Conservation (phyloP, 1,284 basidiomycete genomes). For the Leccinum laetum region DNA sequence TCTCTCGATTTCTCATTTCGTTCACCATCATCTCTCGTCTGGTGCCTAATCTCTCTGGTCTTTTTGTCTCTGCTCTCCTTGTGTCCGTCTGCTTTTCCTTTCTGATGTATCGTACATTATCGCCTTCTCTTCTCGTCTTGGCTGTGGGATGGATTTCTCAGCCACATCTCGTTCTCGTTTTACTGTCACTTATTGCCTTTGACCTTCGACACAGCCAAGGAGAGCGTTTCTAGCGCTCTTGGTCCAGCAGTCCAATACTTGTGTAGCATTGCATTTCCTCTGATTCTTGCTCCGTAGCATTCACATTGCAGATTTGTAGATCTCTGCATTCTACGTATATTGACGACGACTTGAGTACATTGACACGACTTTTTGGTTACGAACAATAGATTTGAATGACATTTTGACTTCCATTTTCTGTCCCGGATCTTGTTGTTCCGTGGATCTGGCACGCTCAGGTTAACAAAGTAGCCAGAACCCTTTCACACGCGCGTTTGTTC, state of each 20-base stretch:
- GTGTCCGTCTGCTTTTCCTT: slow-evolving; percentile 19
- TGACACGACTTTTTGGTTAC: slow-evolving; percentile 20
- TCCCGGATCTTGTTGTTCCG: slow-evolving; percentile 1
- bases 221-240: slow-evolving; percentile 29
- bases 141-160: slow-evolving; percentile 34
- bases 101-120: slow-evolving; percentile 35
- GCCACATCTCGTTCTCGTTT: slow-evolving; percentile 24
- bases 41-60: slow-evolving; percentile 10
- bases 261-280: slow-evolving; percentile 34
- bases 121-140: slow-evolving; percentile 22
- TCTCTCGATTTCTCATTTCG: slow-evolving; percentile 12
- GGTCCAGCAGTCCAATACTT: slow-evolving; percentile 28
- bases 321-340: slow-evolving; percentile 26
- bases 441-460: background rate
- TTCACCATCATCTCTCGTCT: slow-evolving; percentile 11
- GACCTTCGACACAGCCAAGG: slow-evolving; percentile 26
- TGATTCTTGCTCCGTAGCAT: slow-evolving; percentile 19
- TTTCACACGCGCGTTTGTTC: too few species aligned
- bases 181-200: slow-evolving; percentile 35
- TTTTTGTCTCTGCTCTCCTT: slow-evolving; percentile 27
- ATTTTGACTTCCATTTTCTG: slow-evolving; percentile 12
- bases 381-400: slow-evolving; percentile 23
- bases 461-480: too few species aligned
- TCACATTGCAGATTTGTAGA: slow-evolving; percentile 27
- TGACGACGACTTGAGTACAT: slow-evolving; percentile 19